phyloP scores from a whole-genome alignment of 441 rosid genomes.

The Corymbia citriodora region DNA sequence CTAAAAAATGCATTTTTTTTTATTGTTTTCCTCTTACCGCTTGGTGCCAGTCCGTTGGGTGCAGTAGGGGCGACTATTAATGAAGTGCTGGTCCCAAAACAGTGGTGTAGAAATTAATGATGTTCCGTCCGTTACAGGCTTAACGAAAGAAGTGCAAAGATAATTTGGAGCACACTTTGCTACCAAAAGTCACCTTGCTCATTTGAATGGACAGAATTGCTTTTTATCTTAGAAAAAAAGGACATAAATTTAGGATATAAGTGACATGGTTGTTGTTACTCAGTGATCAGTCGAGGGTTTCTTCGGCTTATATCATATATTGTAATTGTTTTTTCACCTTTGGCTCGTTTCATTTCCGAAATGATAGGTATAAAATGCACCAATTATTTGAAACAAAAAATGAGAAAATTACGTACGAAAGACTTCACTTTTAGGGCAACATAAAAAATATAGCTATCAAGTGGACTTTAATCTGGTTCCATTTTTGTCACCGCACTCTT shows the following conservation, averaged over 20 bases:
- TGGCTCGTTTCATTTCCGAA: no score
- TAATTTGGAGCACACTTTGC: background rate
- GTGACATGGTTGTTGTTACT: no score
- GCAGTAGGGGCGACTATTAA: background rate
- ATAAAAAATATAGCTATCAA: no score
- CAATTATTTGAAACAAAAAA: background rate
- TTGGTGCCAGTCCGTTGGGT: background rate
- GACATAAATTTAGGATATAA: background rate
- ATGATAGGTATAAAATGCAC: background rate
- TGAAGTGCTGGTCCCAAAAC: background rate
- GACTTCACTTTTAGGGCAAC: background rate
- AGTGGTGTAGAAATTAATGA: background rate
- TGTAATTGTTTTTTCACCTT: no score
- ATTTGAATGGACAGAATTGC: background rate
- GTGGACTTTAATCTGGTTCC: no score
- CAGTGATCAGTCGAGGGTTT: no score
- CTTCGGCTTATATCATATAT: no score
- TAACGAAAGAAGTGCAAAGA: background rate
- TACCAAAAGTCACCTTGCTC: background rate
- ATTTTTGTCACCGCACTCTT: no score
- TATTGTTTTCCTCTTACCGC: background rate
- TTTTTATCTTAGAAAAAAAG: background rate
- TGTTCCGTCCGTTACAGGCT: background rate
- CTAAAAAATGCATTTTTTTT: background rate
- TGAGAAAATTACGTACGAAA: background rate